phyloP scores from a whole-genome alignment of 805 yeast genomes.

The Suhomyces sp. region DNA sequence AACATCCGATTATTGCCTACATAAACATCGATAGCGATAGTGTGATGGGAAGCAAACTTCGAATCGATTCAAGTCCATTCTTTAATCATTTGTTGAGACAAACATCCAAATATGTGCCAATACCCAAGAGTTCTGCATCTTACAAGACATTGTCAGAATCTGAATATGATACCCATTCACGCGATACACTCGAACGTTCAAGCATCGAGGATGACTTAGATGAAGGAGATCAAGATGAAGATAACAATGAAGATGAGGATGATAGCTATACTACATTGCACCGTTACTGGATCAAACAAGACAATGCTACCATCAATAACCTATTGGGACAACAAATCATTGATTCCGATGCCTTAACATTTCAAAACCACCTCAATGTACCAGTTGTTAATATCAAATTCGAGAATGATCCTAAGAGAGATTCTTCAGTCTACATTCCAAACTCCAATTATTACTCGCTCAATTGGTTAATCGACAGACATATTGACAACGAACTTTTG shows the following conservation, averaged over 20 bases:
- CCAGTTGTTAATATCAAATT: slow-evolving; percentile 37
- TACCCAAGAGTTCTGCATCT: slow-evolving; percentile 25
- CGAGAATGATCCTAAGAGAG: slow-evolving; percentile 27
- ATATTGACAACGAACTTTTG: slow-evolving; percentile 24
- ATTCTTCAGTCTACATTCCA: slow-evolving; percentile 28
- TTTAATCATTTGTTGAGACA: slow-evolving; percentile 30
- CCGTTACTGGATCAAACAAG: slow-evolving; percentile 37
- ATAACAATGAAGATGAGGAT: slow-evolving; percentile 16
- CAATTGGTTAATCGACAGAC: slow-evolving; percentile 30
- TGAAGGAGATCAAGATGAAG: slow-evolving; percentile 13
- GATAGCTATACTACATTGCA: slow-evolving; percentile 28
- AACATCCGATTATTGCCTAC: slow-evolving; percentile 31
- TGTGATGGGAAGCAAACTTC: slow-evolving; percentile 36
- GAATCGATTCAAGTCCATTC: slow-evolving; percentile 36
- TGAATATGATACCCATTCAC: neutral
- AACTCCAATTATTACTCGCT: slow-evolving; percentile 35
- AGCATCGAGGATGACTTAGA: slow-evolving; percentile 3
- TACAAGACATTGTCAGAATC: slow-evolving; percentile 19
- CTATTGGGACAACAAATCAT: slow-evolving; percentile 26
- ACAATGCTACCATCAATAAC: slow-evolving; percentile 30
- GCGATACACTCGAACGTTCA: slow-evolving; percentile 1
- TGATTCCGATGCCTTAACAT: slow-evolving; percentile 27
- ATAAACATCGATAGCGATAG: slow-evolving; percentile 41
- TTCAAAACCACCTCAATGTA: slow-evolving; percentile 29
- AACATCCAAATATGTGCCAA: slow-evolving; percentile 31